Evolutionary conservation across 78 protist genomes (phyloP), one percentile per base, ranked within the genome.

Genomic region (Guillardia theta): DNA sequence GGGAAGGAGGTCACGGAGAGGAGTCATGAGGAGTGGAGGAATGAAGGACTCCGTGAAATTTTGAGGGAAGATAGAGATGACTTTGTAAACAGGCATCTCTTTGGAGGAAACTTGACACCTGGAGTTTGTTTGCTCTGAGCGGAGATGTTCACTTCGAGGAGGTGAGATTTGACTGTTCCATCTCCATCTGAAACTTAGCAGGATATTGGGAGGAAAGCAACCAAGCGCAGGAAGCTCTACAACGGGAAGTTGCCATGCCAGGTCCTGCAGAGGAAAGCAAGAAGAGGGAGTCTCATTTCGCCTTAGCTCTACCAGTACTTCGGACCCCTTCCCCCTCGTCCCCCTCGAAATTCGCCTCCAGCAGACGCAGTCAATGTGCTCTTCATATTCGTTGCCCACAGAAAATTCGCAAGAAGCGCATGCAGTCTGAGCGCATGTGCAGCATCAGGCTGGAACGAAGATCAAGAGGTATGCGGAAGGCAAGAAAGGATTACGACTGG

Each of bases 221-320:
- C 45, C 83, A 70, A 70, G 83, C 83, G 83, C 46, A 36, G 83
- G 46, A 70, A 70, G 83, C 83, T 70, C 41, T 70, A 70, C 83
- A 70, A 70, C 83, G 83, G 83, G 46, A 70, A 58, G 70, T 58
- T 30, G 70, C 4, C 70, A 3, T 1, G 4, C 4, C 6, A 8
- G 4, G 39, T 6, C 1, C 70, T n/a, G n/a, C n/a, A n/a, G n/a
- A 58, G 70, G 70, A 30, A 58, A 70, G 41, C 83, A n/a, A n/a
- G n/a, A n/a, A n/a, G n/a, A n/a, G n/a, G n/a, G n/a, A n/a, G n/a
- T n/a, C n/a, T n/a, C n/a, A n/a, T 70, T 6, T 43, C 83, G n/a
- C 36, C 46, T 43, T 43, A 70, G 83, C 83, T 70, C 41, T 70
- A 33, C 83, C 83, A 70, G 83, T 70, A 70, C 83, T 70, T 70